These are phyloP conservation scores for Pyricularia pennisetigena DNA, from an alignment of 2,329 filamentous ascomycete genomes.

Conservation along the genomic window DNA sequence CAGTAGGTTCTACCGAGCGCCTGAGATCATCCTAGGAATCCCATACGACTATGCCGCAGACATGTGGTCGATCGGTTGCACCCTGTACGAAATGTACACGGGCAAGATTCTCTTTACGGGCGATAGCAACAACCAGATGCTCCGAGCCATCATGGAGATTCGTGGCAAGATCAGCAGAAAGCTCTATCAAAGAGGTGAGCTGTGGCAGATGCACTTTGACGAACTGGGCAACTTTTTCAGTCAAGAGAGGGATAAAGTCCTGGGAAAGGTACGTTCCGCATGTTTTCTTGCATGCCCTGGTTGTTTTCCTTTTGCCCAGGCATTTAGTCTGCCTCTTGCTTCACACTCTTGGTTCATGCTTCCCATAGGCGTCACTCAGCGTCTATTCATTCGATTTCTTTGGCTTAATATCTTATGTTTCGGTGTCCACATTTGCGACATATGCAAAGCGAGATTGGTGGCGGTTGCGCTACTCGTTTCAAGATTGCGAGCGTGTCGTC, in stretches of 20 bases:
- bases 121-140: conserved; percentile 96
- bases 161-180: conserved; percentile 87
- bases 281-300: neutral
- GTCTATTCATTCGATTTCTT: neutral
- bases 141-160: conserved; percentile 91
- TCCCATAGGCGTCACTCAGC: neutral
- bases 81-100: conserved; percentile 92
- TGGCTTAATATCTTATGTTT: neutral
- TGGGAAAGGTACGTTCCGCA: conserved; percentile 47
- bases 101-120: conserved; percentile 96
- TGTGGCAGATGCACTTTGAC: conserved; percentile 73
- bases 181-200: conserved; percentile 71
- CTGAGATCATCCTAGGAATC: conserved; percentile 95
- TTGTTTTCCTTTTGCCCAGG: neutral
- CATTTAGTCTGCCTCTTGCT: neutral
- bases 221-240: conserved; percentile 75
- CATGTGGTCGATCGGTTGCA: conserved; percentile 97
- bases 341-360: neutral
- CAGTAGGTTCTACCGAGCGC: conserved; percentile 93
- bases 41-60: conserved; percentile 91
- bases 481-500: neutral
- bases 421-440: neutral
- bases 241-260: conserved; percentile 77
- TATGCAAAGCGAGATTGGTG: neutral
- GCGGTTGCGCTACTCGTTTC: neutral